Evolutionary conservation across 2,329 filamentous ascomycete species (phyloP).

Genomic region (Conoideocrella luteorostrata): DNA sequence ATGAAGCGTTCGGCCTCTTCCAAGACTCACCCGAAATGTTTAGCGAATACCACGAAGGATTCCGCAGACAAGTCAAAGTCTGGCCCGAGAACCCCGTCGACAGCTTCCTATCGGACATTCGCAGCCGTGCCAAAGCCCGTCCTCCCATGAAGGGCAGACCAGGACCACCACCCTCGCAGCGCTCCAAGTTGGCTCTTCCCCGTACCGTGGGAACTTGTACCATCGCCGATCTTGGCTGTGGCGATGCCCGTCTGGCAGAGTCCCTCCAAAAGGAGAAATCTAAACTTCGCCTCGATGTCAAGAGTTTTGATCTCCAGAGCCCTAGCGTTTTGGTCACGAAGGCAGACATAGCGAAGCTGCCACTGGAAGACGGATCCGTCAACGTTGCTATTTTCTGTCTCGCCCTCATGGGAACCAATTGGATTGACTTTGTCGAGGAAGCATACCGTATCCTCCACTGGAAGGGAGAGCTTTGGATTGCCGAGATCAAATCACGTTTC

Average conservation of each 20-base stretch:
- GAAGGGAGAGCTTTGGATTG: conserved; percentile 95
- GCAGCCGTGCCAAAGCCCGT: conserved; percentile 54
- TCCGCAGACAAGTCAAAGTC: conserved; percentile 87
- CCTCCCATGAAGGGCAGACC: conserved; percentile 23
- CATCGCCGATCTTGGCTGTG: conserved; percentile 89
- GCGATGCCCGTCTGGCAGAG: conserved; percentile 76
- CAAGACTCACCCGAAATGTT: conserved; percentile 85
- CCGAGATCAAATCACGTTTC: conserved; percentile 94
- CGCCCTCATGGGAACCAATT: conserved; percentile 98
- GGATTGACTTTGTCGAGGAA: conserved; percentile 94
- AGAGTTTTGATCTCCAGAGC: conserved; percentile 81
- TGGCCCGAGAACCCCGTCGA: conserved; percentile 98
- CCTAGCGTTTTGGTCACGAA: conserved; percentile 71
- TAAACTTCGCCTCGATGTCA: conserved; percentile 65
- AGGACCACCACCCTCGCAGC: conserved; percentile 20
- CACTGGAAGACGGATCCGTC: conserved; percentile 65
- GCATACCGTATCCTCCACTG: conserved; percentile 85
- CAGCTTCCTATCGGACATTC: conserved; percentile 69
- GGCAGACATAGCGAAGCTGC: conserved; percentile 82
- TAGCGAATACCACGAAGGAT: conserved; percentile 91
- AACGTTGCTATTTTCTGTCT: conserved; percentile 94
- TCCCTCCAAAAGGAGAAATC: conserved; percentile 57
- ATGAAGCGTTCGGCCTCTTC: conserved; percentile 78
- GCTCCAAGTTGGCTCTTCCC: conserved; percentile 50
- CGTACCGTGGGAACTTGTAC: conserved; percentile 66